Evolutionary conservation across 805 yeast species (phyloP), one percentile per base, ranked within the genome.

Genomic region (Clavispora vitiphila): DNA sequence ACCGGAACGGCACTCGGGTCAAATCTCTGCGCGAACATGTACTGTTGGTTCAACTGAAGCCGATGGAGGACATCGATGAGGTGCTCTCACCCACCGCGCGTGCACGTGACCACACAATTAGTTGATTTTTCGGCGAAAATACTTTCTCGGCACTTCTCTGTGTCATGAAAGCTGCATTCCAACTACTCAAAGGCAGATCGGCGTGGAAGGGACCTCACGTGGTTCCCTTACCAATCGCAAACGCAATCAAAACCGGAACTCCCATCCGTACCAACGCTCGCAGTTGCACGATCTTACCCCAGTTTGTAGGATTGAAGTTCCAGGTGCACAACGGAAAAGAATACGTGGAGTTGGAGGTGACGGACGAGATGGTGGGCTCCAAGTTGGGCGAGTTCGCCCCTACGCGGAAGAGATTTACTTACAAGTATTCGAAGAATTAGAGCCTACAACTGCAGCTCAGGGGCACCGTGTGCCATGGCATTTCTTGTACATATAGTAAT

Each of bases 211-310:
- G 97, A 25, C 99, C 99, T 3, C 84, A 83, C 55, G 83, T 93
- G 47, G 98, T 91, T 18, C 96, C 98, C 4, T 74, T 93, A 26
- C 98, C 98, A n/a, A 76, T 93, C 32, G 83, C 83, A 29, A 83
- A 87, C 51, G 97, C 98, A 24, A 67, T 81, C 46, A 78, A 80
- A 49, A 81, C 81, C 40, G 86, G 86, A 15, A 76, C 86, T 2
- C 96, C 98, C 3, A 86, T 93, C 47, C 77, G 96, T 67, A 93
- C 99, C n/a, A 87, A 89, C 55, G 96, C 97, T 34, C 78, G 99
- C 61, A 71, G 91, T 26, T 93, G 98, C 59, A 93, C 98, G 15
- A 86, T 93, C 41, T 69, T 93, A 38, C 99, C 99, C 16, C 95
- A 88, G 60, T 91, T 93, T 65, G 96, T 93, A 25, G 99, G 99